Conservation (phyloP, 192 early-diverging fungal species). For the Ambispora gerdemannii region DNA sequence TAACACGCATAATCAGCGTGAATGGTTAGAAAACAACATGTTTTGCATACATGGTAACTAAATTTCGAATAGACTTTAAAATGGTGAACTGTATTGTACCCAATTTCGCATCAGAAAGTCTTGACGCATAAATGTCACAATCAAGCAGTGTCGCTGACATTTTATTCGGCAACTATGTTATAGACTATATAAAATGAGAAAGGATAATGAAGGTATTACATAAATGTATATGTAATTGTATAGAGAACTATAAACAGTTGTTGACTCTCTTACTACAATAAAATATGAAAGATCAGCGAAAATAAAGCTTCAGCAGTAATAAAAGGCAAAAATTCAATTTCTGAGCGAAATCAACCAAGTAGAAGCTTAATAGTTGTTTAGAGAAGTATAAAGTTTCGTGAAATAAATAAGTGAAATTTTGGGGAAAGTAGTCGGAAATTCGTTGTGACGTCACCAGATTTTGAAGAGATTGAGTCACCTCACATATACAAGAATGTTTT, state of each 20-base stretch:
- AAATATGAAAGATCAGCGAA: not conserved
- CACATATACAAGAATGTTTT: no score
- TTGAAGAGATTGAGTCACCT: no score
- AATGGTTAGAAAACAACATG: not conserved
- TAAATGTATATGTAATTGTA: not conserved
- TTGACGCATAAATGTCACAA: constrained; percentile 53
- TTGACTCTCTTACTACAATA: not conserved
- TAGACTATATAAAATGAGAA: not conserved
- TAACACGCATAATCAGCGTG: not conserved
- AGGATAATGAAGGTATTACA: not conserved
- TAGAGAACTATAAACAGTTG: no score
- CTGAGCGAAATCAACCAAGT: not conserved
- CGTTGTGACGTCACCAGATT: not conserved
- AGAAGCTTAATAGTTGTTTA: not conserved
- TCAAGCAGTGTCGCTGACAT: constrained; percentile 43
- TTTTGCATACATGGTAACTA: not conserved
- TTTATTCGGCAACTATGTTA: constrained; percentile 3
- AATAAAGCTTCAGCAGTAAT: not conserved
- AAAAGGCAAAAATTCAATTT: not conserved
- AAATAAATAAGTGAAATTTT: not conserved
- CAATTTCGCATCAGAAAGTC: constrained; percentile 42
- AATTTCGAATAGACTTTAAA: not conserved
- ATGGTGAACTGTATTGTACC: constrained; percentile 1
- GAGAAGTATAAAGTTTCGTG: not conserved
- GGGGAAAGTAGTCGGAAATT: not conserved